These are phyloP conservation scores for Ophiosphaerella korrae DNA, from an alignment of 2,329 filamentous ascomycete species.

Conservation along the genomic window DNA sequence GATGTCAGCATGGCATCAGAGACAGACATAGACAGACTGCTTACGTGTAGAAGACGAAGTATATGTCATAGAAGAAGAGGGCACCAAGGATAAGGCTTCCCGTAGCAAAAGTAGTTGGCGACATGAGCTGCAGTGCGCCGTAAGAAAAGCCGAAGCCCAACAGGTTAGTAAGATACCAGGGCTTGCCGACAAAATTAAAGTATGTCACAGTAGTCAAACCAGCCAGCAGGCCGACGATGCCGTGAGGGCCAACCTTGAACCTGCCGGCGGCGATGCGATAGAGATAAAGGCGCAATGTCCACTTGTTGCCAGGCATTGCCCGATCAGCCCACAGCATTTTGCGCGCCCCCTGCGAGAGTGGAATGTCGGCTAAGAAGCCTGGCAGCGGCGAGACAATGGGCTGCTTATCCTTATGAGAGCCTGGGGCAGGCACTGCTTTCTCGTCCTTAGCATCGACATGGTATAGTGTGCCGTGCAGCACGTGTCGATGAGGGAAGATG, in stretches of 20 bases:
- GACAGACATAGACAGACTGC: conserved; percentile 34
- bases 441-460: conserved; percentile 46
- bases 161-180: conserved; percentile 80
- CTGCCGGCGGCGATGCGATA: conserved; percentile 57
- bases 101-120: conserved; percentile 84
- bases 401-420: conserved; percentile 25
- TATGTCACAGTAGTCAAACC: conserved; percentile 65
- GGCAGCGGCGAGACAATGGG: conserved; percentile 56
- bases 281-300: conserved; percentile 58
- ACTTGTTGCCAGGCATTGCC: conserved; percentile 55
- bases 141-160: conserved; percentile 90
- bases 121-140: conserved; percentile 78
- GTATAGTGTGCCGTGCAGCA: conserved; percentile 57
- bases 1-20: conserved; percentile 6
- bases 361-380: conserved; percentile 54
- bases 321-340: conserved; percentile 57
- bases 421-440: conserved; percentile 41
- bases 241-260: conserved; percentile 60
- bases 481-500: conserved; percentile 75
- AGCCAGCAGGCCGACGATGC: conserved; percentile 61
- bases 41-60: conserved; percentile 85
- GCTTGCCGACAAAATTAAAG: conserved; percentile 65
- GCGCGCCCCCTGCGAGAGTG: conserved; percentile 47
- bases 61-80: conserved; percentile 93
- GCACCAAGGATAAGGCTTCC: conserved; percentile 77